A percentile compares a stretch with the other conserved stretches of the same genome.
phyloP scores from a whole-genome alignment of 257 asterid species.

The Coffea canephora region DNA sequence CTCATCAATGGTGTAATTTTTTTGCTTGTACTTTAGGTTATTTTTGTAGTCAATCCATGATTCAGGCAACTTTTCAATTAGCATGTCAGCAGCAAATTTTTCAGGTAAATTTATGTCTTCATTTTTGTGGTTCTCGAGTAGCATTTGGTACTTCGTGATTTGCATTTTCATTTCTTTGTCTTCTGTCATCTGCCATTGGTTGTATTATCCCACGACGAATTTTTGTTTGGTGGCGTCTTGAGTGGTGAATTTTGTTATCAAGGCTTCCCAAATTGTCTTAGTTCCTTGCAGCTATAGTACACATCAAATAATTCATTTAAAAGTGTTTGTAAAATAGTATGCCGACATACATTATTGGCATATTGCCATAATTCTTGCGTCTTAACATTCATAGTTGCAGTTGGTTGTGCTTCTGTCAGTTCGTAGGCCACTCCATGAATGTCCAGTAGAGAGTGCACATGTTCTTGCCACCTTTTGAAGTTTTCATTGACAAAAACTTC shows the following conservation, averaged over 20 bases:
- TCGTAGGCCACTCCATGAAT: not conserved
- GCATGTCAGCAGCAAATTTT: not conserved
- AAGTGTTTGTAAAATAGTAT: not conserved
- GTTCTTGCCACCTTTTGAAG: slow-evolving; percentile 4
- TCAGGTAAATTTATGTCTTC: not conserved
- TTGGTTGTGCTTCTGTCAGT: not conserved
- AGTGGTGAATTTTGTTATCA: not conserved
- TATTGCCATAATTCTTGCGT: not conserved
- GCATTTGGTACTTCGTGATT: not conserved
- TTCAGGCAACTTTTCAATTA: not conserved
- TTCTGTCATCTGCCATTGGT: too few species aligned
- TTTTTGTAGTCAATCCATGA: not conserved
- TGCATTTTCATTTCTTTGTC: not conserved
- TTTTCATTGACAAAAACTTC: too few species aligned
- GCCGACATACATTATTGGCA: not conserved
- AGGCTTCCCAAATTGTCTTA: not conserved
- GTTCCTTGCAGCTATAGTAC: not conserved
- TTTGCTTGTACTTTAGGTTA: not conserved
- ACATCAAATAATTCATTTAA: not conserved
- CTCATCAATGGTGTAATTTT: not conserved
- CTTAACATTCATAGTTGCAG: not conserved
- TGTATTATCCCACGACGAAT: not conserved
- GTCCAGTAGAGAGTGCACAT: not conserved
- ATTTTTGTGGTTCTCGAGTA: not conserved
- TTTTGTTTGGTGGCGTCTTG: not conserved